Percentiles rank a stretch among this genome's conserved stretches.
Conservation (phyloP, 371 early-diverging fungal genomes). For the Syncephalastrum racemosum region DNA sequence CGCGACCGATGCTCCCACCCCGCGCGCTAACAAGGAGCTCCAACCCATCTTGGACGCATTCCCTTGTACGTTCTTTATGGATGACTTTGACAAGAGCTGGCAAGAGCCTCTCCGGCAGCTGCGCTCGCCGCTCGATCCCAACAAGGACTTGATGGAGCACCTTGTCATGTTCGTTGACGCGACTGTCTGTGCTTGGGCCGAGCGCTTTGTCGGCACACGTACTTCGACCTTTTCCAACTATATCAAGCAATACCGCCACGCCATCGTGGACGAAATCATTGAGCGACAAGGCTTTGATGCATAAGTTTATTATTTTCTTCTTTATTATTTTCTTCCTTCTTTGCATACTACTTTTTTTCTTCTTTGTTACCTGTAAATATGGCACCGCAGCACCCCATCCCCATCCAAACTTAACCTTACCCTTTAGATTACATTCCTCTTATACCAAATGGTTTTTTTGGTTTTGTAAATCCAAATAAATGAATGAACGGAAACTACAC, state of each 20-base stretch:
- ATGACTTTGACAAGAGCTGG: conserved; percentile 20
- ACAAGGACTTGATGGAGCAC: conserved; percentile 22
- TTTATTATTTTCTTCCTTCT: no score
- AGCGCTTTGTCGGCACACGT: conserved; percentile 28
- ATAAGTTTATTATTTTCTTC: background rate
- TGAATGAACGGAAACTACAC: no score
- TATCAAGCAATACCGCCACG: conserved; percentile 30
- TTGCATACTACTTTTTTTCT: no score
- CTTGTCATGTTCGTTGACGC: conserved; percentile 35
- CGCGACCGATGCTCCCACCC: conserved; percentile 24
- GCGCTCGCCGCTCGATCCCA: conserved; percentile 24
- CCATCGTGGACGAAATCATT: conserved; percentile 28
- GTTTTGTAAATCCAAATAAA: no score
- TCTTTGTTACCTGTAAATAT: no score
- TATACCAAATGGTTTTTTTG: no score
- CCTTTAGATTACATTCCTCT: no score
- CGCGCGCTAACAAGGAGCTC: conserved; percentile 17
- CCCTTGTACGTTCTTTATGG: conserved; percentile 26
- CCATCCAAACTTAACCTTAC: no score
- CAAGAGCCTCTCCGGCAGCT: conserved; percentile 12
- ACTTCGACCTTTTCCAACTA: conserved; percentile 35
- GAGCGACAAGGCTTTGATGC: conserved; percentile 15
- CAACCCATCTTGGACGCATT: conserved; percentile 25
- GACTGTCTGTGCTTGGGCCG: conserved; percentile 28
- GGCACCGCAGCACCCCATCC: no score